Percentiles rank a stretch among this genome's conserved stretches.
phyloP scores from a whole-genome alignment of 2,329 filamentous ascomycete genomes.

The Pseudocercospora fuligena region DNA sequence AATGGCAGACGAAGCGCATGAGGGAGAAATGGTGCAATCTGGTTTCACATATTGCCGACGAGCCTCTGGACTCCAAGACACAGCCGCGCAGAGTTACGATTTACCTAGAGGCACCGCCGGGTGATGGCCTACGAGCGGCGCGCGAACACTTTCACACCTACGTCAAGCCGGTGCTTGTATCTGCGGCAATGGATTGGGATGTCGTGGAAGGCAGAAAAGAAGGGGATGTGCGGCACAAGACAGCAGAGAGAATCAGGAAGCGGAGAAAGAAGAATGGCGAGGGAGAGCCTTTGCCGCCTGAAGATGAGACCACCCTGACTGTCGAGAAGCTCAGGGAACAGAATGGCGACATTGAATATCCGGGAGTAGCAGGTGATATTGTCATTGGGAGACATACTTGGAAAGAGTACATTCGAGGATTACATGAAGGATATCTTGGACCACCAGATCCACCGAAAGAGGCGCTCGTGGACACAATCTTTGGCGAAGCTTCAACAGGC shows the following conservation, averaged over 20 bases:
- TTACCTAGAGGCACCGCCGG: slow-evolving; percentile 83
- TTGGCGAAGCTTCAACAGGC: slow-evolving; percentile 2
- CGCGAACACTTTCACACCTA: slow-evolving; percentile 97
- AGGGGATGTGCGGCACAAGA: slow-evolving; percentile 86
- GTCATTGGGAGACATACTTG: slow-evolving; percentile 90
- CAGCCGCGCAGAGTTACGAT: slow-evolving; percentile 85
- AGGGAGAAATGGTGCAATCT: slow-evolving; percentile 85
- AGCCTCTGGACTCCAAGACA: slow-evolving; percentile 72
- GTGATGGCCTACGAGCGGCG: slow-evolving; percentile 80
- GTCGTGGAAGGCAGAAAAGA: slow-evolving; percentile 90
- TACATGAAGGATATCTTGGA: slow-evolving; percentile 96
- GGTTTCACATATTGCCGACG: slow-evolving; percentile 81
- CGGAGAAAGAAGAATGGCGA: slow-evolving; percentile 65
- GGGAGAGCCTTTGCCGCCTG: slow-evolving; percentile 47
- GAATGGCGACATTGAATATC: slow-evolving; percentile 71
- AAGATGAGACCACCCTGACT: slow-evolving; percentile 59
- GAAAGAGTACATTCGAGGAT: slow-evolving; percentile 93
- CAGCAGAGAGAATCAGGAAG: slow-evolving; percentile 82
- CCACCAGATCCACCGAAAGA: slow-evolving; percentile 68
- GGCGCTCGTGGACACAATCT: slow-evolving; percentile 9
- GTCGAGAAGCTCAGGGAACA: slow-evolving; percentile 67
- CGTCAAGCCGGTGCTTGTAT: slow-evolving; percentile 87
- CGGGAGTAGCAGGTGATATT: slow-evolving; percentile 79
- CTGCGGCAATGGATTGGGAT: slow-evolving; percentile 92
- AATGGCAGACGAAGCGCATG: slow-evolving; percentile 81